A percentile compares a stretch with the other conserved stretches of the same genome.
These are phyloP conservation scores for Acacia confusa DNA, from an alignment of 306 rosid genomes.

Conservation along the genomic window DNA sequence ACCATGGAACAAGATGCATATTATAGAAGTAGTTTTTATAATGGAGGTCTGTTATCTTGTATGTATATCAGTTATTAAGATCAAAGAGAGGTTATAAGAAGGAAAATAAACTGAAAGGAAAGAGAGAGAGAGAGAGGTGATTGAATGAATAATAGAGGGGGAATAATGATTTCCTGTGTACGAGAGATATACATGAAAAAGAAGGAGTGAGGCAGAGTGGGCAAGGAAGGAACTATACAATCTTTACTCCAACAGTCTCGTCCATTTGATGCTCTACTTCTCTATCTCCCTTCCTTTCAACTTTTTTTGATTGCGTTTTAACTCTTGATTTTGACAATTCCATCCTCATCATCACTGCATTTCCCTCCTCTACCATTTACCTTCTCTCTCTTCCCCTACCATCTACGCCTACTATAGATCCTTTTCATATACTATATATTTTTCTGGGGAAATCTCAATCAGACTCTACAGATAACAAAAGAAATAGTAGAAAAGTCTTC, in stretches of 20 bases:
- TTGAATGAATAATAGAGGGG: background rate
- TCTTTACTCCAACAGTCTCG: conserved; percentile 53
- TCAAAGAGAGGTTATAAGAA: background rate
- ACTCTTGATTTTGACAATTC: conserved; percentile 82
- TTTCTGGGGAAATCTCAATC: too few species aligned
- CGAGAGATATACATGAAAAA: conserved; percentile 41
- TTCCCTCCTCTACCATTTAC: conserved; percentile 84
- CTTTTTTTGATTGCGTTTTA: conserved; percentile 69
- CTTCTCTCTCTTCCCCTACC: too few species aligned
- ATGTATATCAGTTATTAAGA: background rate
- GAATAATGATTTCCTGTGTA: background rate
- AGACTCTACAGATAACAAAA: too few species aligned
- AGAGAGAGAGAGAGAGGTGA: background rate
- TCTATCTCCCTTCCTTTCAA: conserved; percentile 28
- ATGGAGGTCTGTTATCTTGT: background rate
- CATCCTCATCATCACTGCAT: conserved; percentile 50
- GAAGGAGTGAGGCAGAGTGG: conserved; percentile 35
- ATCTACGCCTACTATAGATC: too few species aligned
- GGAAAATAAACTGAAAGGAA: background rate
- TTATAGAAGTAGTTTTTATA: background rate
- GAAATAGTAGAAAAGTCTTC: too few species aligned
- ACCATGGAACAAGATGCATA: too few species aligned
- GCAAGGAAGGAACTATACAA: conserved; percentile 48
- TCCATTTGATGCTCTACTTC: conserved; percentile 34
- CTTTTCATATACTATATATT: too few species aligned